Conservation (phyloP, 1,139 yeast species). For the Debaryomycetaceae sp. region DNA sequence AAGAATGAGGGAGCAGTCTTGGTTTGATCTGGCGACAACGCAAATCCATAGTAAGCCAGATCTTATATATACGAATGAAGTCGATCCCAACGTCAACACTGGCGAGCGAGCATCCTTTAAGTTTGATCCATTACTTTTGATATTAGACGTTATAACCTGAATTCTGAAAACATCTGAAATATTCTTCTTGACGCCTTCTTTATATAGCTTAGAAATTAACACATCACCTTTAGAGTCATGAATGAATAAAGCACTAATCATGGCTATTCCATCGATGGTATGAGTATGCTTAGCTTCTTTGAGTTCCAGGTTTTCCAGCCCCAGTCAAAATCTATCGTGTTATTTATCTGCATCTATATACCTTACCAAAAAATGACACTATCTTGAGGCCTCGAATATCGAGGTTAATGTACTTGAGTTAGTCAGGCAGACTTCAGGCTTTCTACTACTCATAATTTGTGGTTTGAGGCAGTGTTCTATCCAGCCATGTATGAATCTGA, state of each 20-base stretch:
- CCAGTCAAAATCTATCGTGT: conserved; percentile 1
- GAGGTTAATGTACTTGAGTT: too few species aligned
- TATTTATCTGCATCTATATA: conserved; percentile 6
- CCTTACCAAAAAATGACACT: conserved; percentile 5
- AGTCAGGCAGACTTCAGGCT: too few species aligned
- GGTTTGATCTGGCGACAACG: conserved; percentile 84
- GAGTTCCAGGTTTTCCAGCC: not conserved
- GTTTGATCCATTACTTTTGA: conserved; percentile 12
- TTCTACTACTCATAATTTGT: too few species aligned
- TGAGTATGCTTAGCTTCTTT: not conserved
- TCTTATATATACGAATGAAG: conserved; percentile 80
- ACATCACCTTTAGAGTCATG: conserved; percentile 82
- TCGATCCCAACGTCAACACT: conserved; percentile 84
- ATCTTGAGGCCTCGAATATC: too few species aligned
- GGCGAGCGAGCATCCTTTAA: conserved; percentile 60
- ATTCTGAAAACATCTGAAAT: conserved; percentile 89
- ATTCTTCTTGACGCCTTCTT: conserved; percentile 61
- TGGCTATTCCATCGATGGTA: conserved; percentile 15
- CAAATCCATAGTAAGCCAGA: conserved; percentile 74
- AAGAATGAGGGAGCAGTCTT: conserved; percentile 75
- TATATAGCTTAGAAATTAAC: conserved; percentile 70
- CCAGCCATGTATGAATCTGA: too few species aligned
- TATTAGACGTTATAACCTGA: conserved; percentile 66
- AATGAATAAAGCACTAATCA: conserved; percentile 79
- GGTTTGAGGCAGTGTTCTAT: too few species aligned